A percentile compares a stretch with the other conserved stretches of the same genome.
Conservation (phyloP, 768 basidiomycete genomes). For the Gloeophyllum trabeum region DNA sequence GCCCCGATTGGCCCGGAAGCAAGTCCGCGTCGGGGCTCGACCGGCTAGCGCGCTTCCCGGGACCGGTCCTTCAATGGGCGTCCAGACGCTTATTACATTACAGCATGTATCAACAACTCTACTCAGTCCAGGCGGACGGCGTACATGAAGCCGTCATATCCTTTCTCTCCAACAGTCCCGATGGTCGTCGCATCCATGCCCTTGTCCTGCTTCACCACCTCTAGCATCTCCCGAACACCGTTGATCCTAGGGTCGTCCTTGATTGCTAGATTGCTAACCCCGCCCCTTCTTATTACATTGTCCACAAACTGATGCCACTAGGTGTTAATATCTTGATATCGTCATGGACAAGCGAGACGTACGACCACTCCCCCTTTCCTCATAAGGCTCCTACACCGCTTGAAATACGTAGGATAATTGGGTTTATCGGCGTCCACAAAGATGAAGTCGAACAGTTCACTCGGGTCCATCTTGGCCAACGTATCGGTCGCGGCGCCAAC, state of each 20-base stretch:
- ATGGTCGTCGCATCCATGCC: conserved; percentile 25
- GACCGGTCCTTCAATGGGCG: too few relatives aligned
- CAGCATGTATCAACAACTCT: too few relatives aligned
- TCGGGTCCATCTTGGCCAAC: conserved; percentile 33
- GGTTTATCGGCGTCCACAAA: conserved; percentile 71
- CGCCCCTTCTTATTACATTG: conserved; percentile 44
- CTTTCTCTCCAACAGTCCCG: conserved; percentile 22
- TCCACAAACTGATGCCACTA: conserved; percentile 35
- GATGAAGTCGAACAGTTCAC: conserved; percentile 46
- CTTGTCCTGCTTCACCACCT: conserved; percentile 33
- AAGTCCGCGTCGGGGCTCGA: too few relatives aligned
- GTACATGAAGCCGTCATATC: conserved; percentile 20
- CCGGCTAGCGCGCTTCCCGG: too few relatives aligned
- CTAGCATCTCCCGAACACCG: conserved; percentile 36
- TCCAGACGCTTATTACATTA: too few relatives aligned
- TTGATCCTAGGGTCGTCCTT: conserved; percentile 13
- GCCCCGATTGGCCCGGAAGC: too few relatives aligned
- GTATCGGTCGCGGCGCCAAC: conserved; percentile 42
- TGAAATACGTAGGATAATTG: conserved; percentile 43
- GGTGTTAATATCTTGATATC: not conserved
- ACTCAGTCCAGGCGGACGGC: not conserved
- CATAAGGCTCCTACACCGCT: conserved; percentile 47
- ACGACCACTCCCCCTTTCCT: conserved; percentile 53
- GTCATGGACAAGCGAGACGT: conserved; percentile 12
- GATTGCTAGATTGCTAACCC: conserved; percentile 24